Evolutionary conservation across 352 stramenopile species (phyloP), one percentile per base, ranked within the genome.

Genomic region (Globisporangium emineosum): DNA sequence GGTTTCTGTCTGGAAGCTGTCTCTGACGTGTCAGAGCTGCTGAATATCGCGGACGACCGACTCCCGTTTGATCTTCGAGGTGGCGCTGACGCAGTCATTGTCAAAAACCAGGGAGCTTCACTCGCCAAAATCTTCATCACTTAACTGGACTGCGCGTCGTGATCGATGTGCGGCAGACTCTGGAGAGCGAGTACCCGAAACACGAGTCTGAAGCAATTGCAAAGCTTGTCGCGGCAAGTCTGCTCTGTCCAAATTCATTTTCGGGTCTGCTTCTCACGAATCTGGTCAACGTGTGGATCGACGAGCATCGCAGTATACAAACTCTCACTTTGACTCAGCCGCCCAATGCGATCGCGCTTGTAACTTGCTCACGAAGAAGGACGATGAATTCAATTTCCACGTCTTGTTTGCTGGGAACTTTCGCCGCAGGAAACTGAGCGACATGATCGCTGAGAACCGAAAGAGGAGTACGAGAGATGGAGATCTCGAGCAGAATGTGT

Each of bases 151-250:
- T 51, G 17, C 19, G 43, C n/a, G 43, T 51, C 8, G 43, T 51
- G 43, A 51, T 51, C 43, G n/a, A 51, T n/a, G 43, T 51, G 43
- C 43, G 19, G 3, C 43, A 51, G 43, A 10, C 27, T 27, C n/a
- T 51, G 43, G 43, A 17, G 21, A 51, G 19, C 43, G 43, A 51
- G 10, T 51, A 27, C 45, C 45, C 45, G 9, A 17, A 52, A 52
- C 19, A 27, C 23, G 45, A 52, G 21, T 4, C n/a, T 29, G n/a
- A 19, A 25, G 45, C n/a, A n/a, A 52, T 52, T 9, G 21, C n/a
- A 25, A 52, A 52, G n/a, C 45, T 52, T n/a, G 12, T 52, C 21
- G 45, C 45, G 45, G 29, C 45, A 5, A 52, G 45, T 52, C 45
- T 52, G 45, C 21, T 52, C 8, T 19, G 13, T 5, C n/a, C 45